Base-by-base conservation (phyloP, 2,329 filamentous ascomycete species). In the Arthrobotrys pseudoclavata region DNA sequence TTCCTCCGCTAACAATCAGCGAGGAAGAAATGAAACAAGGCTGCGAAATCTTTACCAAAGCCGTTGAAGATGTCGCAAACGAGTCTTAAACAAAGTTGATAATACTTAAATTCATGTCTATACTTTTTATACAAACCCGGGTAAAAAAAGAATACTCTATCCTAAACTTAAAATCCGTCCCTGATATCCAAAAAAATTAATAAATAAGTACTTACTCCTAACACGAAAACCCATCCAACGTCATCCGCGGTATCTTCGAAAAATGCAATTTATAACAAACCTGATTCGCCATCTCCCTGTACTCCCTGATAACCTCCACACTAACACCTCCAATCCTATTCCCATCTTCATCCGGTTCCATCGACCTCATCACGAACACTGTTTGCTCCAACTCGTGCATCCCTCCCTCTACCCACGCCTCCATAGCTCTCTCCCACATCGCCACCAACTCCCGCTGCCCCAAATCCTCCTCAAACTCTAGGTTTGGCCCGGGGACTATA, bases 1-100 rank as follows among this genome's bases (percentile, higher is more conserved):
- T 84, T 34, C 83, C 84, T 7, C 82, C 84, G 13, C 79, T 84
- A 69, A 85, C 84, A 78, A 84, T 84, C 53, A 82, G 81, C 6
- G 81, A 83, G 80, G 82, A 82, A 69, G 83, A 84, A 69, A 84
- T 84, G 83, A 82, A 80, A 2, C 81, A 83, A 60, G 84, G 83
- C 29, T 82, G 81, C 69, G 79, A 80, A 47, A 84, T 84, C 63
- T 80, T 85, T 34, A 81, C 81, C 13, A 79, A 83, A 60, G 82
- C 83, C 7, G 83, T 84, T 60, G 81, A 83, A 50, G 83, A 84
- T 78, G 83, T 84, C 31, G 83, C 83, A 42, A 81, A 69, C 5
- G 83, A 81, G 83, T 83, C 31, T 83, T 83, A 42, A 81, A 69
- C 4, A 82, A 81, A 52, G 79, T 29, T 80, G 68, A 80, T 9